phyloP scores from a whole-genome alignment of 1,284 basidiomycete genomes.

The Coniferiporia sulphurascens region DNA sequence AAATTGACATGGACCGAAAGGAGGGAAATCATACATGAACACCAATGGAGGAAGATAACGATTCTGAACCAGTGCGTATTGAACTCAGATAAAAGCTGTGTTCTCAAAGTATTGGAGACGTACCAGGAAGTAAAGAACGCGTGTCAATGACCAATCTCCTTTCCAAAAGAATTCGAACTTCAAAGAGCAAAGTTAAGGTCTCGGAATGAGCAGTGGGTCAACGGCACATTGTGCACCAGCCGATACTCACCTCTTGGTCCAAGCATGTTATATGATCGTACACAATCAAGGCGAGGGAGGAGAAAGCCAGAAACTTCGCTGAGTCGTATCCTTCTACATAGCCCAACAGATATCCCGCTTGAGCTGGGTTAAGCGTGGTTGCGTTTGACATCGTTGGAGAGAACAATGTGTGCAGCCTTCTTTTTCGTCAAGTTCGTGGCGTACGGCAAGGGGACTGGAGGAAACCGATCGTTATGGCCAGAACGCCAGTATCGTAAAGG shows the following conservation, averaged over 20 bases:
- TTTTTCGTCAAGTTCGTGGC: too few species aligned
- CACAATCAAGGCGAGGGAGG: slow-evolving; percentile 13
- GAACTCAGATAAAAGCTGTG: background rate
- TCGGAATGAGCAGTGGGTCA: background rate
- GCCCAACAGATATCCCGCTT: background rate
- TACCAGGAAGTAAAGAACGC: slow-evolving; percentile 17
- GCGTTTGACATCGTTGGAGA: background rate
- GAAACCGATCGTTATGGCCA: background rate
- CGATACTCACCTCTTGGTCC: slow-evolving; percentile 14
- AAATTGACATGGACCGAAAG: too few species aligned
- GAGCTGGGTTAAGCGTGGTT: background rate
- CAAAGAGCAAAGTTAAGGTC: background rate
- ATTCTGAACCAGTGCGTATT: slow-evolving; percentile 6
- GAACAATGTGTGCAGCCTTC: background rate
- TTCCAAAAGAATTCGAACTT: slow-evolving; percentile 17
- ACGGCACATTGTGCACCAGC: background rate
- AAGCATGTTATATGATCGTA: slow-evolving; percentile 18
- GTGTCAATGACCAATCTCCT: slow-evolving; percentile 12
- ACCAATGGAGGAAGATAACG: slow-evolving; percentile 16
- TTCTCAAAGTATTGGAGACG: background rate
- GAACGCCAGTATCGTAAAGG: background rate
- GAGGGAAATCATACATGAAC: slow-evolving; percentile 9
- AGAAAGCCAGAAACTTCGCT: slow-evolving; percentile 8
- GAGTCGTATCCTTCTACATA: slow-evolving; percentile 4
- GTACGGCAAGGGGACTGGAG: too few species aligned